A percentile compares a stretch with the other conserved stretches of the same genome.
These are phyloP conservation scores for Vigna reflexopilosa DNA, from an alignment of 306 rosid genomes.

Conservation along the genomic window DNA sequence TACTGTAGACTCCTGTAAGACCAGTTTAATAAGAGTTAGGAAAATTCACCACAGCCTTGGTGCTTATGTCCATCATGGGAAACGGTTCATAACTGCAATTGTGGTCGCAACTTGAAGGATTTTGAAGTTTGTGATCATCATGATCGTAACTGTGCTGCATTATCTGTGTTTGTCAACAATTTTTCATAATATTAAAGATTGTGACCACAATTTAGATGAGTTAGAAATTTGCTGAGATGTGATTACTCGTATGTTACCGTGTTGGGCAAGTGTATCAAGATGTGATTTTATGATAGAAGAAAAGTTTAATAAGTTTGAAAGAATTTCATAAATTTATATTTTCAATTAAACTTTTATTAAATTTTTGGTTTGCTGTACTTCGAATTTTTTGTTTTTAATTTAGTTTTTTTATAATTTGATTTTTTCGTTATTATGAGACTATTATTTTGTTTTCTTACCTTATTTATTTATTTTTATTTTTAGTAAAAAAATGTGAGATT, in stretches of 20 bases:
- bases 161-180: neutral
- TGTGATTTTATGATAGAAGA: neutral
- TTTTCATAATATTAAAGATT: neutral
- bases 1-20: neutral
- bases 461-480: too few species aligned
- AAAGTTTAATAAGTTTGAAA: neutral
- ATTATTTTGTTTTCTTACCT: too few species aligned
- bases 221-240: neutral
- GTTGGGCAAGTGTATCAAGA: neutral
- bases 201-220: neutral
- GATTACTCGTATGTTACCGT: neutral
- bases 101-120: neutral
- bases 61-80: slow-evolving; percentile 15
- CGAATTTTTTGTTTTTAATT: too few species aligned
- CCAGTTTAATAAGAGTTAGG: slow-evolving; percentile 1
- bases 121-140: neutral
- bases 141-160: neutral
- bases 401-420: too few species aligned
- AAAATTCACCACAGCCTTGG: slow-evolving; percentile 14
- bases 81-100: neutral
- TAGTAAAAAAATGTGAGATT: too few species aligned
- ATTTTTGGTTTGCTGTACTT: too few species aligned
- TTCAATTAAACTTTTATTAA: too few species aligned
- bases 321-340: too few species aligned
- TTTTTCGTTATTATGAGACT: too few species aligned